A percentile compares a stretch with the other conserved stretches of the same genome.
Conservation (phyloP, 2,329 filamentous ascomycete genomes). For the Pseudogymnoascus sp. region DNA sequence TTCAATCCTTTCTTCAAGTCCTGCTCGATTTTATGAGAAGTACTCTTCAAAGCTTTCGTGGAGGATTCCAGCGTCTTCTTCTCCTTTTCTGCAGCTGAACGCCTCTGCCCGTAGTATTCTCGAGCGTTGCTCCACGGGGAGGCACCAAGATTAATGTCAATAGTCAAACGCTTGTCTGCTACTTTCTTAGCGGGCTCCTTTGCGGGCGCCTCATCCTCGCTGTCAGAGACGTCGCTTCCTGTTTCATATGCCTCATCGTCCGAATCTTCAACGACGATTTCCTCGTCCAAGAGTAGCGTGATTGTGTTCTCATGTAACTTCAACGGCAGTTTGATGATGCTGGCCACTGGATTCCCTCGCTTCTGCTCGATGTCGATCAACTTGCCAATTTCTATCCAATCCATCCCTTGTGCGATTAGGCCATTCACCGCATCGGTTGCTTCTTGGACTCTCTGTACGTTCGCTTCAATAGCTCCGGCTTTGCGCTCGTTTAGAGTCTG, state of each 20-base stretch:
- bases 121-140: slow-evolving; percentile 84
- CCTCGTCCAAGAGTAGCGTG: slow-evolving; percentile 65
- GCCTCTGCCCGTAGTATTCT: slow-evolving; percentile 87
- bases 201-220: slow-evolving; percentile 40
- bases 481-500: slow-evolving; percentile 81
- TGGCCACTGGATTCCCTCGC: slow-evolving; percentile 73
- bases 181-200: slow-evolving; percentile 33
- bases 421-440: slow-evolving; percentile 88
- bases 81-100: slow-evolving; percentile 74
- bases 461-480: slow-evolving; percentile 82
- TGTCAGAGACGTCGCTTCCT: slow-evolving; percentile 56
- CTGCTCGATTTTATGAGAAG: slow-evolving; percentile 77
- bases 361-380: slow-evolving; percentile 82
- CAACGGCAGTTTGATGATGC: slow-evolving; percentile 76
- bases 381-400: slow-evolving; percentile 87
- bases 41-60: slow-evolving; percentile 74
- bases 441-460: slow-evolving; percentile 84
- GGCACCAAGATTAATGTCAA: slow-evolving; percentile 78
- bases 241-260: slow-evolving; percentile 52
- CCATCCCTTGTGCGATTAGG: slow-evolving; percentile 88
- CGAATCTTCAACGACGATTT: slow-evolving; percentile 48
- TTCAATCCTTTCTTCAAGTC: slow-evolving; percentile 84
- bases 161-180: slow-evolving; percentile 49
- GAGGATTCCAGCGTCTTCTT: slow-evolving; percentile 80
- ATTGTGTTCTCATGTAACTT: slow-evolving; percentile 86